Evolutionary conservation across 1,284 basidiomycete genomes (phyloP).

Genomic region (Rhodotorula sp.): DNA sequence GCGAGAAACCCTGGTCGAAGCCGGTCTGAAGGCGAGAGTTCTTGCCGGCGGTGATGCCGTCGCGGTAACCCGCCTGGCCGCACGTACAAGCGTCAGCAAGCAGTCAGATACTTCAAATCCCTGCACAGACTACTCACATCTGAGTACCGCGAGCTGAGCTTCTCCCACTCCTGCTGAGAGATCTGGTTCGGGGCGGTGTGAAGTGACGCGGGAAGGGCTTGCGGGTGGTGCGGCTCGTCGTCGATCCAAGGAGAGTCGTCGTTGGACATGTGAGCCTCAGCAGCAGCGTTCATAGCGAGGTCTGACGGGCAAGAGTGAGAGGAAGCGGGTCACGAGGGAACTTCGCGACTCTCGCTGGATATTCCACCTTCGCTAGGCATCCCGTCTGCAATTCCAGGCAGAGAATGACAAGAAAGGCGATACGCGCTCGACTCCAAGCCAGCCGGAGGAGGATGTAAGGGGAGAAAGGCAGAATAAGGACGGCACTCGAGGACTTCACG

Average conservation of each 20-base stretch:
- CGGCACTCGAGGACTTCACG: background rate
- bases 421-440: background rate
- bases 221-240: slow-evolving; percentile 25
- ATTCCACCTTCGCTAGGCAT: too few species aligned
- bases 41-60: slow-evolving; percentile 81
- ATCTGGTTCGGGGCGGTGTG: slow-evolving; percentile 14
- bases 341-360: too few species aligned
- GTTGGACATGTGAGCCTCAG: slow-evolving; percentile 10
- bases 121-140: slow-evolving; percentile 25
- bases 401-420: too few species aligned
- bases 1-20: slow-evolving; percentile 71
- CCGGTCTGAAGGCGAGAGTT: slow-evolving; percentile 72
- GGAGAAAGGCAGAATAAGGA: background rate
- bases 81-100: background rate
- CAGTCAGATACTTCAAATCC: background rate
- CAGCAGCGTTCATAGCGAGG: too few species aligned
- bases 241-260: slow-evolving; percentile 43
- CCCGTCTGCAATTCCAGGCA: too few species aligned
- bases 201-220: background rate
- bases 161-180: slow-evolving; percentile 40
- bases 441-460: background rate
- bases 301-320: background rate
- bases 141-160: slow-evolving; percentile 36
- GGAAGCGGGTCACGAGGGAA: background rate
- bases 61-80: slow-evolving; percentile 73